Percentiles rank a stretch among this genome's conserved stretches.
phyloP scores from a whole-genome alignment of 495 filamentous ascomycete genomes.

The Penicillium psychrofluorescens region DNA sequence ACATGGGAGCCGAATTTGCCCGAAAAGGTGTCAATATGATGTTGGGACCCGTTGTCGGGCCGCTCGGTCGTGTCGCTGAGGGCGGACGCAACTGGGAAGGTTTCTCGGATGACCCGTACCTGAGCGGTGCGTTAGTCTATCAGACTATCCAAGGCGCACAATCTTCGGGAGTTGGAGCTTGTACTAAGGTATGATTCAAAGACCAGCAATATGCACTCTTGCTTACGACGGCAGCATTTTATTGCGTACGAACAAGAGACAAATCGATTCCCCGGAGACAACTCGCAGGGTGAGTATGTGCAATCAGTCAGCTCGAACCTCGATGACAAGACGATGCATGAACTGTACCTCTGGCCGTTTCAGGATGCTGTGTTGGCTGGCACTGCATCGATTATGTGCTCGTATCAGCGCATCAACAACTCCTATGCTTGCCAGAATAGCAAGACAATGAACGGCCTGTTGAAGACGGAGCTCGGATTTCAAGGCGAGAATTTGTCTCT shows the following conservation, averaged over 20 bases:
- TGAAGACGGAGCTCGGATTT: slow-evolving; percentile 54
- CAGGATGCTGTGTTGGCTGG: slow-evolving; percentile 54
- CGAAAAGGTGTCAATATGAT: slow-evolving; percentile 47
- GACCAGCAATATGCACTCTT: slow-evolving; percentile 1
- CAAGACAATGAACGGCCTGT: slow-evolving; percentile 50
- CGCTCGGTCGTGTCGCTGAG: slow-evolving; percentile 59
- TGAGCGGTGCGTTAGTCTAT: slow-evolving; percentile 43
- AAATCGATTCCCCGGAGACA: slow-evolving; percentile 35
- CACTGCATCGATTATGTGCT: slow-evolving; percentile 22
- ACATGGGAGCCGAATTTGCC: slow-evolving; percentile 45
- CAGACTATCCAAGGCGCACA: slow-evolving; percentile 48
- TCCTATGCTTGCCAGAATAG: slow-evolving; percentile 59
- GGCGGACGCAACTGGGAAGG: slow-evolving; percentile 76
- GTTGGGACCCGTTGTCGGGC: slow-evolving; percentile 61
- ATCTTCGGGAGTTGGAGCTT: slow-evolving; percentile 56
- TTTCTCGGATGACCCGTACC: slow-evolving; percentile 34
- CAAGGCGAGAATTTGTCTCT: slow-evolving; percentile 3
- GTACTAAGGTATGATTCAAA: slow-evolving; percentile 45
- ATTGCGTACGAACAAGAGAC: slow-evolving; percentile 63
- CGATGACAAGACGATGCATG: slow-evolving; percentile 61
- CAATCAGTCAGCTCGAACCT: slow-evolving; percentile 52
- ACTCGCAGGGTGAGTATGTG: slow-evolving; percentile 18
- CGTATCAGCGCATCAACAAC: slow-evolving; percentile 57
- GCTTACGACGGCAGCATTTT: slow-evolving; percentile 46
- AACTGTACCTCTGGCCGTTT: slow-evolving; percentile 67